Evolutionary conservation across 257 asterid genomes (phyloP), one percentile per base, ranked within the genome.

Genomic region (Nicotiana benthamiana): DNA sequence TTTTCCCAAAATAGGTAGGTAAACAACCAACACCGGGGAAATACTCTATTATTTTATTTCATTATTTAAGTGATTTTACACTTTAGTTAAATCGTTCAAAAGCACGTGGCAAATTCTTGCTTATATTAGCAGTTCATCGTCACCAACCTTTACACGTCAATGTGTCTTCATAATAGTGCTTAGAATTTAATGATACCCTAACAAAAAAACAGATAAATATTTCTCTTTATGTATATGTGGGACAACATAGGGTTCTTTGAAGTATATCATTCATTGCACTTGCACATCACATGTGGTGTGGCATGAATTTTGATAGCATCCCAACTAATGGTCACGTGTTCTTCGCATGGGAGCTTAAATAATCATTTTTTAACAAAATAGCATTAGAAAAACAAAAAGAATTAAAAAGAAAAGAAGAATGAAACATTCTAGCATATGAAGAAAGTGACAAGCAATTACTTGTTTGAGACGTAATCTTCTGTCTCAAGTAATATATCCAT

Each of bases 401-500:
- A 46, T 6, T 72, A 72, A 22, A 72, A 46, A 22, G 24, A 27
- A 46, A 3, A 22, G 1, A 46, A 72, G 9, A 40, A 34, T 72
- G 52, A 3, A 67, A 72, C 82, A 32, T 40, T 68, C 80, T 64
- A 36, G 34, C 17, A 13, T 1, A 17, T n/a, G 20, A 30, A 8
- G 70, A 75, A 64, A 46, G 40, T 16, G 65, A 61, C 74, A 11
- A 24, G 60, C 26, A 82, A 60, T 79, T 80, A 72, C 80, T 82
- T 82, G 68, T 53, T 60, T 32, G 9, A 51, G 64, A 77, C 75
- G 84, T 18, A 77, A 76, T 70, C 84, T 80, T 84, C 84, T 18
- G 2, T 65, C 68, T 75, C 62, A 83, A 83, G 83, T 79, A 52
- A 3, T 46, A 24, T 15, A 32, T 7, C 27, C 27, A 48, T 30